A percentile compares a stretch with the other conserved stretches of the same genome.
These are phyloP conservation scores for Lecanosticta acicola DNA, from an alignment of 2,329 filamentous ascomycete genomes.

Conservation along the genomic window DNA sequence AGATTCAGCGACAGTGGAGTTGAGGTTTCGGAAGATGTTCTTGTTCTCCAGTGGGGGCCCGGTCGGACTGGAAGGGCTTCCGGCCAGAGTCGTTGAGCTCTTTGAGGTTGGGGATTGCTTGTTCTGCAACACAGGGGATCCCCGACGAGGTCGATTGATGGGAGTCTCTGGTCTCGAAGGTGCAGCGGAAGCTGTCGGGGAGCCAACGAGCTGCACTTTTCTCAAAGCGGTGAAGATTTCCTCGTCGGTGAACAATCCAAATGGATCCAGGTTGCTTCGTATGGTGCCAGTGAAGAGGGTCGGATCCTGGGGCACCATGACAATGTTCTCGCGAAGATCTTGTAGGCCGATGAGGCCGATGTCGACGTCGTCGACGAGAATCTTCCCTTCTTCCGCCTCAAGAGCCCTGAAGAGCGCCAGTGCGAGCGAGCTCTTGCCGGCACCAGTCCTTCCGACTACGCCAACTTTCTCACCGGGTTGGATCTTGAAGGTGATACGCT, in stretches of 20 bases:
- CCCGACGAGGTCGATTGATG: conserved; percentile 18
- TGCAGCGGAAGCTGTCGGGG: conserved; percentile 41
- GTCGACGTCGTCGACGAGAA: conserved; percentile 86
- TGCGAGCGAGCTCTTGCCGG: conserved; percentile 92
- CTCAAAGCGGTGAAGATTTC: conserved; percentile 82
- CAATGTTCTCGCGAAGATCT: conserved; percentile 87
- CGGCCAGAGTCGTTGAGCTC: conserved; percentile 29
- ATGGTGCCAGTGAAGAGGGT: conserved; percentile 92
- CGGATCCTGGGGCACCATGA: conserved; percentile 95
- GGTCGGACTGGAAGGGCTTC: conserved; percentile 30
- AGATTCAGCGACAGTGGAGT: conserved; percentile 78
- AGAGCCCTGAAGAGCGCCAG: conserved; percentile 88
- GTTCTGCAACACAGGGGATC: conserved; percentile 23
- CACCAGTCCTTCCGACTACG: conserved; percentile 90
- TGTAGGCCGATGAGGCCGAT: conserved; percentile 86
- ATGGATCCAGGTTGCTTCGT: conserved; percentile 87
- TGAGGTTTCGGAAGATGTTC: conserved; percentile 86
- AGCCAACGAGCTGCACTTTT: conserved; percentile 78
- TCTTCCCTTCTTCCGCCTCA: conserved; percentile 83
- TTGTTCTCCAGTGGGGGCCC: conserved; percentile 65
- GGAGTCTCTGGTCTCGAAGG: conserved; percentile 33
- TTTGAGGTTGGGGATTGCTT: conserved; percentile 26
- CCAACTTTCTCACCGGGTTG: conserved; percentile 84
- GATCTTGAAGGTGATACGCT: conserved; percentile 79
- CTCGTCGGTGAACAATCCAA: conserved; percentile 80